Evolutionary conservation across 768 basidiomycete species (phyloP).

Genomic region (Boletus rex-veris): DNA sequence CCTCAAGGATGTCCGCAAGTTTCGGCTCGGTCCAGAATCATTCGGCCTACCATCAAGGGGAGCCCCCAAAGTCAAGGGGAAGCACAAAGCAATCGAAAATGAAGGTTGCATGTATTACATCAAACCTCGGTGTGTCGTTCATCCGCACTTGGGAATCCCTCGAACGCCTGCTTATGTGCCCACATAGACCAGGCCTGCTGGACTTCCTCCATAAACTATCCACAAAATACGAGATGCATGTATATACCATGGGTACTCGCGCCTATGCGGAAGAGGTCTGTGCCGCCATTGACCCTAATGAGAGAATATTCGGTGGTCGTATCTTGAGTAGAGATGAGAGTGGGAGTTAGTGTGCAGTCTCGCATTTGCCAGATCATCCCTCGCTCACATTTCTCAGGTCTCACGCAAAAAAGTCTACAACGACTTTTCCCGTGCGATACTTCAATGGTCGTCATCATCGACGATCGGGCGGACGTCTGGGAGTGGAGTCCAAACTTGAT

Average conservation of each 20-base stretch:
- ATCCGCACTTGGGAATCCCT: neutral
- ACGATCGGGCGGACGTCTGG: slow-evolving; percentile 98
- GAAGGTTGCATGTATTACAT: slow-evolving; percentile 96
- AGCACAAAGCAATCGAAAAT: slow-evolving; percentile 60
- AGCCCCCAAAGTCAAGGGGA: slow-evolving; percentile 47
- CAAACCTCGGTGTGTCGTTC: slow-evolving; percentile 77
- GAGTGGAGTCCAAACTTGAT: slow-evolving; percentile 95
- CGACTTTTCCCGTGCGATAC: slow-evolving; percentile 95
- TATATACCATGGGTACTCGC: slow-evolving; percentile 99
- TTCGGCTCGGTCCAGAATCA: slow-evolving; percentile 79
- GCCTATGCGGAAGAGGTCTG: slow-evolving; percentile 96
- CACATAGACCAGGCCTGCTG: slow-evolving; percentile 70
- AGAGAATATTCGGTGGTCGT: slow-evolving; percentile 80
- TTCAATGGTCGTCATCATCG: slow-evolving; percentile 98
- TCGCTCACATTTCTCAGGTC: slow-evolving; percentile 45
- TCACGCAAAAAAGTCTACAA: slow-evolving; percentile 89
- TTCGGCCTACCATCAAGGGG: slow-evolving; percentile 48
- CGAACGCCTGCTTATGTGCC: neutral
- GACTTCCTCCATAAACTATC: slow-evolving; percentile 73
- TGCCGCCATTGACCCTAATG: slow-evolving; percentile 87
- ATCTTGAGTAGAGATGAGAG: slow-evolving; percentile 94
- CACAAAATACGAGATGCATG: slow-evolving; percentile 94
- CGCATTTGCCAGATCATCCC: neutral
- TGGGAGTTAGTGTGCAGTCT: slow-evolving; percentile 64
- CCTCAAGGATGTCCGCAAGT: slow-evolving; percentile 85